phyloP scores from a whole-genome alignment of 106 monocot species.

The Hemerocallis citrina region DNA sequence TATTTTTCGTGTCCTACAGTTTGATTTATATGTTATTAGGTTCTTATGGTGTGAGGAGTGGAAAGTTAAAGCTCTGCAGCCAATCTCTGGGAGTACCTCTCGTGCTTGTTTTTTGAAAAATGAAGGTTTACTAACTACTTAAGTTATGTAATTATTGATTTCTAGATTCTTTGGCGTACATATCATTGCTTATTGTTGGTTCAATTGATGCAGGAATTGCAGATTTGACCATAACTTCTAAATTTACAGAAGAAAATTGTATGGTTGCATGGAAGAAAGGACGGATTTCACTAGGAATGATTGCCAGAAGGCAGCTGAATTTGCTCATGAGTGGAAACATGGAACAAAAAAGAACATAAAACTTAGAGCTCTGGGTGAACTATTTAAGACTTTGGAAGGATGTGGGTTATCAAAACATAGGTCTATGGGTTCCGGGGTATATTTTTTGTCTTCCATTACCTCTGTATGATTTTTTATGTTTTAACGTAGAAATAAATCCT shows the following conservation, averaged over 20 bases:
- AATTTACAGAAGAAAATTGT: constrained; percentile 7
- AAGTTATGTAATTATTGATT: too few species aligned
- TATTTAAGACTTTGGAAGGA: constrained; percentile 61
- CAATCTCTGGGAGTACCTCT: constrained; percentile 1
- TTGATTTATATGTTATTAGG: constrained; percentile 25
- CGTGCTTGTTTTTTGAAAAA: constrained; percentile 4
- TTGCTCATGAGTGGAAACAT: constrained; percentile 55
- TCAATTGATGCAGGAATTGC: constrained; percentile 4
- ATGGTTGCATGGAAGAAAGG: constrained; percentile 38
- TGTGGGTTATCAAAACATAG: constrained; percentile 73
- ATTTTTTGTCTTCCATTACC: neutral
- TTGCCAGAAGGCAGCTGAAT: constrained; percentile 39
- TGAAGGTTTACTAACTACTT: too few species aligned
- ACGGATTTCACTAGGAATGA: constrained; percentile 56
- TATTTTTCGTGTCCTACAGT: neutral
- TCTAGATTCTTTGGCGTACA: too few species aligned
- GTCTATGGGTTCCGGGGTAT: constrained; percentile 33
- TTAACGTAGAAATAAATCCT: too few species aligned
- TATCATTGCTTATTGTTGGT: neutral
- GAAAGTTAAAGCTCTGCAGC: constrained; percentile 39
- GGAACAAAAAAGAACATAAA: constrained; percentile 55
- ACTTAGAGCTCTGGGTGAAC: constrained; percentile 45
- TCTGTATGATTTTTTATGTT: too few species aligned
- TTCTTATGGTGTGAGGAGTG: constrained; percentile 48
- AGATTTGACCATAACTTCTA: neutral